Conservation (phyloP, 208 protist genomes). For the Trypanosoma caninum region DNA sequence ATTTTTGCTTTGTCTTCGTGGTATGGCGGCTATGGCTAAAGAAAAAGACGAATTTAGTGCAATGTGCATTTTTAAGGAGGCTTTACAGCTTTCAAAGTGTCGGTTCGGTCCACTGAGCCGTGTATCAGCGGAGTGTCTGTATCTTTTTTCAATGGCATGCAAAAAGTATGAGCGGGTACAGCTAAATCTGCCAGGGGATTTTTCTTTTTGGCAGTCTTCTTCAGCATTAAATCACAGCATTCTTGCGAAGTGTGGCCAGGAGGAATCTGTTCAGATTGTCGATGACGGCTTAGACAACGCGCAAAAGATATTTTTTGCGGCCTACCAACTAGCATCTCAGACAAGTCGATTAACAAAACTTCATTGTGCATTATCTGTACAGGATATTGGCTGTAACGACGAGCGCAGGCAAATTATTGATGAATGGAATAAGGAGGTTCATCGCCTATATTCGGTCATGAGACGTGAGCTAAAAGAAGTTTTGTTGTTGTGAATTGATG, state of each 20-base stretch:
- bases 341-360: slow-evolving; percentile 12
- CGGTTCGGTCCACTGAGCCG: slow-evolving; percentile 32
- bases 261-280: neutral
- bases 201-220: neutral
- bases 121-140: slow-evolving; percentile 31
- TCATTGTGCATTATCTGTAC: slow-evolving; percentile 8
- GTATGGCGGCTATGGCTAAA: slow-evolving; percentile 28
- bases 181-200: neutral
- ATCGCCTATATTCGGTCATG: slow-evolving; percentile 13
- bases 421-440: slow-evolving; percentile 21
- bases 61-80: slow-evolving; percentile 28
- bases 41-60: slow-evolving; percentile 47
- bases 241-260: neutral
- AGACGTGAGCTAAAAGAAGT: slow-evolving; percentile 17
- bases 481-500: slow-evolving; percentile 14
- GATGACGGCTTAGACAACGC: neutral
- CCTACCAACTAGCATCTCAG: slow-evolving; percentile 8
- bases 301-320: slow-evolving; percentile 1
- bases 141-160: slow-evolving; percentile 21
- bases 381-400: neutral
- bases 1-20: slow-evolving; percentile 42
- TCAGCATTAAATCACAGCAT: neutral
- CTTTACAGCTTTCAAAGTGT: slow-evolving; percentile 25
- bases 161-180: slow-evolving; percentile 19
- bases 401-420: neutral